A percentile compares a stretch with the other conserved stretches of the same genome.
These are phyloP conservation scores for Naegleria lovaniensis DNA, from an alignment of 208 protist species.

Conservation along the genomic window DNA sequence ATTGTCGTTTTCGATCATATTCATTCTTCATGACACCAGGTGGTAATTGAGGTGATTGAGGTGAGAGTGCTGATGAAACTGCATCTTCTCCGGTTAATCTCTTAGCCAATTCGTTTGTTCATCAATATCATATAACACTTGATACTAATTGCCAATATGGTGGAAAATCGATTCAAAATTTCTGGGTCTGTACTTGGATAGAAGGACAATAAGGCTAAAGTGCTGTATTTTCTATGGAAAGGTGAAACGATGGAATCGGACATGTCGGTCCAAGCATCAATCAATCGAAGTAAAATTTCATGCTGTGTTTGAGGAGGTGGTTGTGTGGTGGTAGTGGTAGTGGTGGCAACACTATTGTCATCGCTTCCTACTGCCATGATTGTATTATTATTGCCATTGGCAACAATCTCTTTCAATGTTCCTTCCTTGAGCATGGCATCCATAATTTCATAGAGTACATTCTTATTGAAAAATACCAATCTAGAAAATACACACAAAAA, in stretches of 20 bases:
- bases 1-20: neutral
- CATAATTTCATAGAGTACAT: neutral
- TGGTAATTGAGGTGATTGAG: neutral
- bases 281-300: neutral
- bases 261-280: neutral
- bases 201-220: neutral
- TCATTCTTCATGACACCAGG: neutral
- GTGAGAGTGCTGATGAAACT: no score
- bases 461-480: neutral
- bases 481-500: conserved; percentile 5
- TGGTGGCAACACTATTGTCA: no score
- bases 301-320: neutral
- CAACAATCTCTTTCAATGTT: neutral
- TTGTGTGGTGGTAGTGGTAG: neutral
- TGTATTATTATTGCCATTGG: no score
- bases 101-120: neutral
- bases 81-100: neutral
- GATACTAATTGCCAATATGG: neutral
- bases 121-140: neutral
- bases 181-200: neutral
- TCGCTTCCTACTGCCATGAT: no score
- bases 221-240: neutral
- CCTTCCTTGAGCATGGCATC: neutral
- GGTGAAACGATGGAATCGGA: neutral
- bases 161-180: neutral